Evolutionary conservation across 2,329 filamentous ascomycete genomes (phyloP), one percentile per base, ranked within the genome.

Genomic region (Amauroascus verrucosus): DNA sequence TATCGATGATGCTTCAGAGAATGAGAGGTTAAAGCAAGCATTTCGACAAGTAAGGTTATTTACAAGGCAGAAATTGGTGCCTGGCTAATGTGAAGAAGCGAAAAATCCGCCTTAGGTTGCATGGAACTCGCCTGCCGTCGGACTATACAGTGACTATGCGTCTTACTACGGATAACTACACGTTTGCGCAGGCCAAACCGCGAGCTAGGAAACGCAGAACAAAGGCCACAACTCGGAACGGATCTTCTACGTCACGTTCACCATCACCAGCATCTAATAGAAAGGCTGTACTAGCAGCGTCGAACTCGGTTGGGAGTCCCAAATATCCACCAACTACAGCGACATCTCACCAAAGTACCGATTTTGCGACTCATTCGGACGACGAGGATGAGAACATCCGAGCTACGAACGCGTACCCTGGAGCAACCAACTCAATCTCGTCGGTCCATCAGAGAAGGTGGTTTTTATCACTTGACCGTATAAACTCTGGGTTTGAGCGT

Each of bases 401-500:
- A 6, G 64, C 64, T 1, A 79, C 76, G 5, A 87, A 87, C 60
- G 81, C 83, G 3, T 87, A 87, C 60, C 69, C 77, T 0, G 83
- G 84, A 4, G 81, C 84, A 0, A 72, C 61, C 1, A 87, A 87
- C 60, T 78, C 74, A 2, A 82, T 87, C 38, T 80, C 77, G 5
- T 85, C 82, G 35, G 71, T 86, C 3, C 78, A 86, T 60, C 83
- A 86, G 64, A 75, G 83, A 4, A 72, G 74, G 40, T 87, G 83
- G 84, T 85, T 79, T 55, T 61, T 86, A 16, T 78, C 77, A 9
- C 70, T 87, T 1, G 84, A 87, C 61, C 72, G 80, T 11, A 64
- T 62, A 24, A 76, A 73, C 3, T 81, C 77, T 48, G 83, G 83
- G 3, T 84, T 86, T 53, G 64, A 57, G 26, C 51, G 53, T 40